Evolutionary conservation across 345 rosid species (phyloP), one percentile per base, ranked within the genome.

Genomic region (Rhodamnia argentea): DNA sequence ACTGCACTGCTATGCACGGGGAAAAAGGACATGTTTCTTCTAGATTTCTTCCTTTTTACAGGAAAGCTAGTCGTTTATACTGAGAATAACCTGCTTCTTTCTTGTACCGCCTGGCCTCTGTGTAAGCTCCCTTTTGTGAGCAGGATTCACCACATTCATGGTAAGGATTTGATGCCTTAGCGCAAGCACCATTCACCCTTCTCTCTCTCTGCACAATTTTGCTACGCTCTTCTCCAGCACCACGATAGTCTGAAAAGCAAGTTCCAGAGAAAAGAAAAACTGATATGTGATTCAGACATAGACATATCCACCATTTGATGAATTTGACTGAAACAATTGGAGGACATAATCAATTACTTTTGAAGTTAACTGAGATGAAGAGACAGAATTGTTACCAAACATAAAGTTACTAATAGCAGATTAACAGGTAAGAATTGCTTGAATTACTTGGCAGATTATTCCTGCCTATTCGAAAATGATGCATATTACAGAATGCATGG

Each of bases 101-200:
- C 57, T 84, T 88, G 88, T 54, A 75, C 84, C 86, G 89, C 82
- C 13, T 86, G 64, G 84, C 76, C 82, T 85, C 60, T 60, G 89
- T 91, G 74, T 84, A 86, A 18, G 90, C 82, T 60, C 52, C 86
- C 87, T 84, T 88, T 88, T 89, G 83, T 86, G 83, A 47, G 90
- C 96, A 94, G 85, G 86, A 84, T 83, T 90, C 92, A 85, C 87
- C 86, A 87, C 95, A 93, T 83, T 91, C 91, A 88, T 92, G 95
- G 88, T 52, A 94, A 84, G 94, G 94, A 84, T 94, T 94, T 83
- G 93, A 84, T 58, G 94, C 92, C 86, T 89, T 92, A 59, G 93
- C 86, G 58, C 88, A 87, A 11, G 57, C 84, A 16, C 78, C 62
- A 52, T 91, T 51, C 29, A 89, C 85, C 87, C 86, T 91, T 87